Base-by-base conservation (phyloP, 1,139 yeast genomes). In the Nadsonia starkeyi-henricii region DNA sequence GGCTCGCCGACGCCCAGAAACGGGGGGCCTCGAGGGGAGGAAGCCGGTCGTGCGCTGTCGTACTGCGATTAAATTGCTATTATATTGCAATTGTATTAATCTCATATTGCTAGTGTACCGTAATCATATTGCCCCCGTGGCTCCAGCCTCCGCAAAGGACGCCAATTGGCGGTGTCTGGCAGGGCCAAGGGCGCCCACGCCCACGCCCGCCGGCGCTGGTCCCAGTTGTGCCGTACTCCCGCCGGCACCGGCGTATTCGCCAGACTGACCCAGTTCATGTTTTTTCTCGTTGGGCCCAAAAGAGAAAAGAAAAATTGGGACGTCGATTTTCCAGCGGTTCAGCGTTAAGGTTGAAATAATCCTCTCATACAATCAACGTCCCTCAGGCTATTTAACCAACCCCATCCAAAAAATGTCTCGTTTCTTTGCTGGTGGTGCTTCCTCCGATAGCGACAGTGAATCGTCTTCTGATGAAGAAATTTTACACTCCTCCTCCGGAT, bases 401-500 rank as follows among this genome's bases (percentile, higher is more conserved):
- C 39, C 39, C 12, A 9, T 23, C 28, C 28, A 23, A 23, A 33
- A 8, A 19, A 82, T 82, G 89, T 81, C 91, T 55, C 77, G 86
- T 66, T 82, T 82, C 75, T 82, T 83, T 71, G 81, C 78, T 52
- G 70, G 81, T 52, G 80, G 80, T 73, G 59, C 67, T 60, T 54
- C 66, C 47, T 33, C 39, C 5, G 70, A 65, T 53, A 63, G 68
- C 52, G 79, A 73, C 53, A 79, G 78, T 58, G 74, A 83, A 50
- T 81, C 93, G 45, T 78, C 86, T 42, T 80, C 79, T 55, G 94
- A 83, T 58, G 61, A 58, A 45, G 94, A 83, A 61, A 86, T 79
- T 57, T 71, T 81, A 59, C 72, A 81, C 61, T 75, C 81, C 55
- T 73, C 85, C 47, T 78, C 85, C 47, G 83, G 78, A 58, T 89